phyloP scores from a whole-genome alignment of 345 rosid genomes.

The Pistacia atlantica region DNA sequence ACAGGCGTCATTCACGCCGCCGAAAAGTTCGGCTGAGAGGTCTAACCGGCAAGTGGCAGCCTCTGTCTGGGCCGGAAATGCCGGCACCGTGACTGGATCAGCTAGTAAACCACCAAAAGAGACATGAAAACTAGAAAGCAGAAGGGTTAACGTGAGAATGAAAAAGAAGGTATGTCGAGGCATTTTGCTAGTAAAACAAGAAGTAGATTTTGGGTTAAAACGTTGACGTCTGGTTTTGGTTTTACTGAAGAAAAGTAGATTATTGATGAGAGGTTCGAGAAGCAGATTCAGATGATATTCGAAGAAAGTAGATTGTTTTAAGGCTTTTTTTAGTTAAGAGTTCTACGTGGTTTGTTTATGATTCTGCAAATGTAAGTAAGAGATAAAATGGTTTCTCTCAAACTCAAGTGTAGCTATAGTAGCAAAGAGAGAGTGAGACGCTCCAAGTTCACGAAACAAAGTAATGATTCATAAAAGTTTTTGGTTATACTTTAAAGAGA shows the following conservation, averaged over 20 bases:
- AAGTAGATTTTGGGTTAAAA: slow-evolving; percentile 24
- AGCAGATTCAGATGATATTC: slow-evolving; percentile 39
- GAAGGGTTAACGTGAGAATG: slow-evolving; percentile 8
- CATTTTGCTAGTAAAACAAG: slow-evolving; percentile 26
- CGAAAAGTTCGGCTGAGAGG: slow-evolving; percentile 94
- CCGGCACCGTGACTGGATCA: slow-evolving; percentile 77
- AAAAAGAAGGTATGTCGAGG: slow-evolving; percentile 22
- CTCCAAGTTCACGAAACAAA: slow-evolving; percentile 21
- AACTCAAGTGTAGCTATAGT: background rate
- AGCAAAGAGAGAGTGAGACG: background rate
- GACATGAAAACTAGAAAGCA: slow-evolving; percentile 15
- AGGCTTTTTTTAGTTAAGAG: too few relatives aligned
- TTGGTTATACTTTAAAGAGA: background rate
- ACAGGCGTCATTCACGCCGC: slow-evolving; percentile 92
- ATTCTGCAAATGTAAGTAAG: too few relatives aligned
- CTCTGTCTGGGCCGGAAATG: slow-evolving; percentile 71
- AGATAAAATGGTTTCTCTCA: background rate
- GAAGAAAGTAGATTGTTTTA: background rate
- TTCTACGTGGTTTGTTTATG: too few relatives aligned
- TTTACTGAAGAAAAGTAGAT: slow-evolving; percentile 14
- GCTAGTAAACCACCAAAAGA: slow-evolving; percentile 55
- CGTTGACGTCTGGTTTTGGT: slow-evolving; percentile 4
- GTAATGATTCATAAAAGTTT: slow-evolving; percentile 12
- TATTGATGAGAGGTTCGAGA: background rate
- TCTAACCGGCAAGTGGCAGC: slow-evolving; percentile 79